Conservation (phyloP, 352 stramenopile species). For the Discostella stelligera region DNA sequence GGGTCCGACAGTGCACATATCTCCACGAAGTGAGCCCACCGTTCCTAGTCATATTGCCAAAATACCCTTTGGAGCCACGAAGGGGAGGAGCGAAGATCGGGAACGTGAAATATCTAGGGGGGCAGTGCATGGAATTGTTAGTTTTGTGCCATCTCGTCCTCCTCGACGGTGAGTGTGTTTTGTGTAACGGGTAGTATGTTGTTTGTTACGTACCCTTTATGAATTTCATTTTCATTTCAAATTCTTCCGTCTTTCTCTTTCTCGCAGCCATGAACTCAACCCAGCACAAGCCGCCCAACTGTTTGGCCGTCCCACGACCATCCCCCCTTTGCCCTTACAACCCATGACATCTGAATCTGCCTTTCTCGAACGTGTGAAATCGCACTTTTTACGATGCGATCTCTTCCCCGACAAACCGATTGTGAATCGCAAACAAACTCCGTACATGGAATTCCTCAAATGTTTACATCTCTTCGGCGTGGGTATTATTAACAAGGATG, state of each 20-base stretch:
- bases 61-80: constrained; percentile 76
- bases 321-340: constrained; percentile 58
- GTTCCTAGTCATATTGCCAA: constrained; percentile 23
- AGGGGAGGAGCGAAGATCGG: constrained; percentile 66
- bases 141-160: constrained; percentile 71
- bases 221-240: neutral
- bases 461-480: constrained; percentile 92
- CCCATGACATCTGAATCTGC: constrained; percentile 69
- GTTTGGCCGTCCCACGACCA: constrained; percentile 58
- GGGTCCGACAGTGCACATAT: neutral
- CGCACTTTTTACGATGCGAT: constrained; percentile 86
- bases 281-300: constrained; percentile 58
- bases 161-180: constrained; percentile 59
- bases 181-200: neutral
- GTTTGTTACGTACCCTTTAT: neutral
- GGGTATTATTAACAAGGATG: constrained; percentile 78
- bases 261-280: constrained; percentile 53
- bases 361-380: constrained; percentile 95
- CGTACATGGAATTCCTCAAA: constrained; percentile 98
- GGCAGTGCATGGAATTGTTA: constrained; percentile 70
- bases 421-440: constrained; percentile 79
- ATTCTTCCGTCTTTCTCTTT: constrained; percentile 4
- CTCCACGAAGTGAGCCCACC: constrained; percentile 14
- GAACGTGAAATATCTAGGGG: constrained; percentile 69
- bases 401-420: constrained; percentile 82